A percentile compares a stretch with the other conserved stretches of the same genome.
These are phyloP conservation scores for Fagopyrum tataricum DNA, from an alignment of 148 eudicot species.

Conservation along the genomic window DNA sequence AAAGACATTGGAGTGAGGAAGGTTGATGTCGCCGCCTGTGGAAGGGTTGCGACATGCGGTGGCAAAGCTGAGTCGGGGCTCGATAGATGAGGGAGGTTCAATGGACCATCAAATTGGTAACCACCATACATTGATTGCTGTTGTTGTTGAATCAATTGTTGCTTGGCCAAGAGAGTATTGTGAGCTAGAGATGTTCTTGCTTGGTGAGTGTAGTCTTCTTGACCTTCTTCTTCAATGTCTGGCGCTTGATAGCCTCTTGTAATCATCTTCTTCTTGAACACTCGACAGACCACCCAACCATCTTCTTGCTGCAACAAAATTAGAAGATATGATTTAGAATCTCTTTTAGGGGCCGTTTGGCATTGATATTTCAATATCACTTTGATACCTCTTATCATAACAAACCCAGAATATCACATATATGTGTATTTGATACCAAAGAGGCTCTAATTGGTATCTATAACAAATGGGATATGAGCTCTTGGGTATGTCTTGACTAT, in stretches of 20 bases:
- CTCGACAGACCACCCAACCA: constrained; percentile 92
- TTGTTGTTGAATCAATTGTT: constrained; percentile 2
- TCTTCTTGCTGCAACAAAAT: constrained; percentile 48
- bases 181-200: constrained; percentile 17
- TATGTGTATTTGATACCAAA: too few relatives aligned
- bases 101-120: constrained; percentile 26
- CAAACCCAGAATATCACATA: too few relatives aligned
- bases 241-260: constrained; percentile 28
- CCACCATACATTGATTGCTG: constrained; percentile 15
- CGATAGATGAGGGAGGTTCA: constrained; percentile 47
- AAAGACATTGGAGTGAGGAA: constrained; percentile 12
- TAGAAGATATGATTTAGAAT: too few relatives aligned
- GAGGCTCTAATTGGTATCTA: too few relatives aligned
- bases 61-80: constrained; percentile 38
- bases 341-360: too few relatives aligned
- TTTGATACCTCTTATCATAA: too few relatives aligned
- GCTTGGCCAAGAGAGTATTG: background rate
- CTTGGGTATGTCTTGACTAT: too few relatives aligned
- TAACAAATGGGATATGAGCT: too few relatives aligned
- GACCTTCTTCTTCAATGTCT: constrained; percentile 25
- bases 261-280: constrained; percentile 66
- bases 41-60: too few relatives aligned
- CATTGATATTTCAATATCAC: too few relatives aligned
- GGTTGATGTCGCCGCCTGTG: background rate
- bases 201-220: too few relatives aligned